Base-by-base conservation (phyloP, 805 yeast species). In the Yamadazyma akitaensis region DNA sequence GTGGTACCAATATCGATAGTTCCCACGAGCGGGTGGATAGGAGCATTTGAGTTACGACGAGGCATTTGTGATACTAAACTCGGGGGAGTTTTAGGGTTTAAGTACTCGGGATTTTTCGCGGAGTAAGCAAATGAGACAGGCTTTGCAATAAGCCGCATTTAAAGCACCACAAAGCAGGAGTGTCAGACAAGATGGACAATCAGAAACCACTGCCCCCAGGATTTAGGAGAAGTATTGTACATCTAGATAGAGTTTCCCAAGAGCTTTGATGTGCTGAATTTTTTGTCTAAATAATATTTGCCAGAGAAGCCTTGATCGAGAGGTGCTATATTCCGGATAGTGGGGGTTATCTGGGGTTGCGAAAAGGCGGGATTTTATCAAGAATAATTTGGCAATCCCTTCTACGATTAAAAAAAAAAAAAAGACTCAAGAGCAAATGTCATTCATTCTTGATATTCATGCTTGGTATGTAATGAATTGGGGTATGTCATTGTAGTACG, bases 1-100 rank as follows among this genome's bases (percentile, higher is more conserved):
- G 96, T 90, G 24, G 97, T 90, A 34, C 97, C 97, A 40, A 84
- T 88, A 64, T 89, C 97, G 37, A 89, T 82, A 46, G 95, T 80
- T 13, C 88, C 90, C 42, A 88, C 63, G 17, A 72, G 62, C 3
- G 76, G 73, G 36, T 60, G 57, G 44, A 63, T 55, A 4, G 76
- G 76, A 8, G 75, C 73, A 45, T 62, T 66, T 44, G 70, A 63
- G 36, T 65, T 60, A 54, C 77, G 72, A 51, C 77, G 75, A 19
- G 70, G 68, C 77, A 72, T 72, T 13, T 28, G 4, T 13, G 4
- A 28, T 28, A 28, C n/a, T 28, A 5, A 5, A 12, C 5, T 28
- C 32, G 32, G 32, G 32, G 32, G n/a, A 28, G 32, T 28, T 28
- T 28, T 12, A 13, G 32, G n/a, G 32, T 28, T 28, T 28, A 28